phyloP scores from a whole-genome alignment of 805 yeast species.

The Cyberlindnera euphorbiae region DNA sequence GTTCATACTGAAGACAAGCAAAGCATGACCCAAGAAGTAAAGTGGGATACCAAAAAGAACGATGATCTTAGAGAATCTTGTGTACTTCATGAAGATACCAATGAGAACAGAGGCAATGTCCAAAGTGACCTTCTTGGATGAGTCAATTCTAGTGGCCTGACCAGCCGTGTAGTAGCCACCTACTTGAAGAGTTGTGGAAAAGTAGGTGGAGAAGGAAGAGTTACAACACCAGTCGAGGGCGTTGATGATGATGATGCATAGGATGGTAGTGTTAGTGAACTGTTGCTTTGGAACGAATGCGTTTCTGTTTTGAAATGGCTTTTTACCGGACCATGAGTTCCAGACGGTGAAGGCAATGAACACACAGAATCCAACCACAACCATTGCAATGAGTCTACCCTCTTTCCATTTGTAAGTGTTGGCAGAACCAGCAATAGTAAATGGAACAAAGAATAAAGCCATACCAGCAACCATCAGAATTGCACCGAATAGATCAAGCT shows the following conservation, averaged over 20 bases:
- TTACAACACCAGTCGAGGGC: conserved; percentile 26
- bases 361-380: conserved; percentile 25
- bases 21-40: conserved; percentile 24
- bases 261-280: conserved; percentile 19
- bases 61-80: conserved; percentile 25
- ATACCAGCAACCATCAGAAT: conserved; percentile 20
- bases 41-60: conserved; percentile 23
- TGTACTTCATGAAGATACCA: conserved; percentile 29
- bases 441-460: conserved; percentile 26
- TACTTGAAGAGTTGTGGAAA: conserved; percentile 27
- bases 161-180: conserved; percentile 28
- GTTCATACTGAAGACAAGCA: conserved; percentile 24
- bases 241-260: conserved; percentile 17
- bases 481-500: conserved; percentile 26
- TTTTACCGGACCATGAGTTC: conserved; percentile 18
- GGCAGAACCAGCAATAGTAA: conserved; percentile 25
- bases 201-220: conserved; percentile 25
- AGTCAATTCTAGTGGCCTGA: conserved; percentile 28
- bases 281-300: conserved; percentile 26
- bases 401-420: conserved; percentile 23
- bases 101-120: conserved; percentile 25
- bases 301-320: conserved; percentile 12
- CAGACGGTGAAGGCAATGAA: conserved; percentile 19
- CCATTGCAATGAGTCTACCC: conserved; percentile 22
- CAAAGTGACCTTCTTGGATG: conserved; percentile 26